phyloP scores from a whole-genome alignment of 148 eudicot species.

The Camellia lanceoleosa region DNA sequence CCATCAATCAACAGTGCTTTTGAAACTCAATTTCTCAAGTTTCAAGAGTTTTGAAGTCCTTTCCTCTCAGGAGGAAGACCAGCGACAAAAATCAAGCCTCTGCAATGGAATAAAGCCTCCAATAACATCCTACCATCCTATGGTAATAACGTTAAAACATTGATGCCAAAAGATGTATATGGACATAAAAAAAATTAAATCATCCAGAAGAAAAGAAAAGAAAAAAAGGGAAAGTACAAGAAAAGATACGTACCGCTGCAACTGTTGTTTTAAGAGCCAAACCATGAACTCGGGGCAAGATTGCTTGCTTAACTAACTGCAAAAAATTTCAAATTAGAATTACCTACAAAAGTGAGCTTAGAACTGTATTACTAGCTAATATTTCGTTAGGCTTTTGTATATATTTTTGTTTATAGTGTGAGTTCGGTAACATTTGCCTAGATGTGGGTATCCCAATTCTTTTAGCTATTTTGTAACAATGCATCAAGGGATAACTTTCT shows the following conservation, averaged over 20 bases:
- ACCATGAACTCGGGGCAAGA: slow-evolving; percentile 86
- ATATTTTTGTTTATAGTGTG: background rate
- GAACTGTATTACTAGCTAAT: background rate
- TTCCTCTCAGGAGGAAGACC: background rate
- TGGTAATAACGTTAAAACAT: background rate
- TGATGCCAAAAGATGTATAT: background rate
- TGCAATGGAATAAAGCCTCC: background rate
- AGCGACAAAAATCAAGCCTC: slow-evolving; percentile 5
- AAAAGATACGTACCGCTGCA: slow-evolving; percentile 73
- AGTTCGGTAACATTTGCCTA: background rate
- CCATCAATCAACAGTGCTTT: background rate
- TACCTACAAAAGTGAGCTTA: background rate
- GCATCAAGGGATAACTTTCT: too few relatives aligned
- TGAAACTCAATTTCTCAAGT: background rate
- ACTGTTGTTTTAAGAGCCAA: slow-evolving; percentile 95
- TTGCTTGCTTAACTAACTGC: slow-evolving; percentile 82
- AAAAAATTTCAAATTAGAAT: slow-evolving; percentile 16
- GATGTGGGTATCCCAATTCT: background rate
- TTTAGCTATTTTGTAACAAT: background rate
- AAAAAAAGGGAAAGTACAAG: background rate
- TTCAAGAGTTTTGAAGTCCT: background rate
- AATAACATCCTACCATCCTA: background rate
- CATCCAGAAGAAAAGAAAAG: background rate
- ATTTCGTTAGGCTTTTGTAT: background rate
- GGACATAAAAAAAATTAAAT: background rate